Evolutionary conservation across 176 grass and related monocot species (phyloP).

Genomic region (Chloris gayana): DNA sequence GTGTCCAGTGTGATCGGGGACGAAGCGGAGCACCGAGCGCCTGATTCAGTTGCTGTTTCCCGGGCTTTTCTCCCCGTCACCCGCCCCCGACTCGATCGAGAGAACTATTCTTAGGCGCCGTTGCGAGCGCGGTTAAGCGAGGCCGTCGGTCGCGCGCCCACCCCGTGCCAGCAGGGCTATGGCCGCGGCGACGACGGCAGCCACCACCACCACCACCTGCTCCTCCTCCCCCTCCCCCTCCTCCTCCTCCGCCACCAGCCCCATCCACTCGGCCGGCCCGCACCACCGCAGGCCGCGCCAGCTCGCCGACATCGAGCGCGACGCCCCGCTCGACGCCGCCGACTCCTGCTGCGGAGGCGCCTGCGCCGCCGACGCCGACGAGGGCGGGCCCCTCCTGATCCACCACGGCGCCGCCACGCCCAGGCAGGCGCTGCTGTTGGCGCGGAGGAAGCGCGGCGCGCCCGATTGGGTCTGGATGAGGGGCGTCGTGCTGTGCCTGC

Average conservation of each 20-base stretch:
- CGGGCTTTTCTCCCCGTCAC: constrained; percentile 77
- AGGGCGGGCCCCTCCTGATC: constrained; percentile 1
- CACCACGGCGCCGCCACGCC: constrained; percentile 5
- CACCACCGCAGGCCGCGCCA: constrained; percentile 55
- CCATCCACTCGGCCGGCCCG: constrained; percentile 41
- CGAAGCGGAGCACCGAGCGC: constrained; percentile 20
- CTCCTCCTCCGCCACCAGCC: constrained; percentile 12
- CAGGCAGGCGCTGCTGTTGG: constrained; percentile 17
- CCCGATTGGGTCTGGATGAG: constrained; percentile 50
- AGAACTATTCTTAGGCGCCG: constrained; percentile 51
- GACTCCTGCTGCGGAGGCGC: not conserved
- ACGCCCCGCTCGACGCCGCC: constrained; percentile 14
- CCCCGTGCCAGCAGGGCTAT: constrained; percentile 31
- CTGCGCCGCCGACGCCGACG: constrained; percentile 7
- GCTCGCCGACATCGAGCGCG: constrained; percentile 53
- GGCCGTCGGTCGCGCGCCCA: constrained; percentile 16
- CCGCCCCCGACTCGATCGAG: not conserved
- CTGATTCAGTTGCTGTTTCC: constrained; percentile 44
- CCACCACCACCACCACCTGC: constrained; percentile 17
- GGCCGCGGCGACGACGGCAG: constrained; percentile 43
- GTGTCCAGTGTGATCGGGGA: not conserved
- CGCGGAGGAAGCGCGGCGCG: constrained; percentile 32
- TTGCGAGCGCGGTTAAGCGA: constrained; percentile 26
- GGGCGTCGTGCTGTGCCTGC: constrained; percentile 54
- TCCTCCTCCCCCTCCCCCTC: constrained; percentile 29